Base-by-base conservation (phyloP, 306 rosid genomes). In the Phaseolus lunatus region DNA sequence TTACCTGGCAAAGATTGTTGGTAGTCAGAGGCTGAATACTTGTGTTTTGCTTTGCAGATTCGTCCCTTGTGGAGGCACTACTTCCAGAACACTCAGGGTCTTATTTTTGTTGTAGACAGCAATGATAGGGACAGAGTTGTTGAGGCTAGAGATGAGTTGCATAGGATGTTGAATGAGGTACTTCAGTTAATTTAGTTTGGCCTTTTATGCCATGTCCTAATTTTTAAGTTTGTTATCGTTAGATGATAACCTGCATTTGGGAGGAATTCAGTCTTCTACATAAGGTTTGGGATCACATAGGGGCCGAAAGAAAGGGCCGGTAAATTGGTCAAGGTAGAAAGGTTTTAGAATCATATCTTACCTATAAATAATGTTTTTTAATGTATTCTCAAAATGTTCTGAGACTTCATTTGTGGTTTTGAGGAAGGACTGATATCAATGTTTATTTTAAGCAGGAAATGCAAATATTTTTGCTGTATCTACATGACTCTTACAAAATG, bases 11-110 rank as follows among this genome's bases (percentile, higher is more conserved):
- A 66, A 29, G 50, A 50, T 48, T 70, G 65, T 79, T 79, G 59
- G 64, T 27, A 9, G 15, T 48, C 41, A 59, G 27, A 70, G 58
- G 54, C 44, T 83, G 50, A 70, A 61, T 44, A 29, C 22, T 64
- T 39, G 22, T 61, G 72, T 76, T 84, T 79, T 79, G 47, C 39
- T 76, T 77, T 86, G 76, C 94, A 96, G 99, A 96, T 96, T 80
- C 99, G 99, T 71, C 99, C 99, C 62, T 69, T 96, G 93, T 96
- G 99, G 99, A 96, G 99, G 99, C 99, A 96, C 84, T 96, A 96
- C 85, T 96, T 96, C 87, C 99, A 96, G 85, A 96, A 96, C 93
- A 96, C 99, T 10, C 99, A 96, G 80, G 99, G 99, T 88, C 98
- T 96, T 84, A 96, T 96, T 12, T 96, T 96, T 71, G 99, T 96